Conservation (phyloP, 2,329 filamentous ascomycete genomes). For the Ascochyta fabae region DNA sequence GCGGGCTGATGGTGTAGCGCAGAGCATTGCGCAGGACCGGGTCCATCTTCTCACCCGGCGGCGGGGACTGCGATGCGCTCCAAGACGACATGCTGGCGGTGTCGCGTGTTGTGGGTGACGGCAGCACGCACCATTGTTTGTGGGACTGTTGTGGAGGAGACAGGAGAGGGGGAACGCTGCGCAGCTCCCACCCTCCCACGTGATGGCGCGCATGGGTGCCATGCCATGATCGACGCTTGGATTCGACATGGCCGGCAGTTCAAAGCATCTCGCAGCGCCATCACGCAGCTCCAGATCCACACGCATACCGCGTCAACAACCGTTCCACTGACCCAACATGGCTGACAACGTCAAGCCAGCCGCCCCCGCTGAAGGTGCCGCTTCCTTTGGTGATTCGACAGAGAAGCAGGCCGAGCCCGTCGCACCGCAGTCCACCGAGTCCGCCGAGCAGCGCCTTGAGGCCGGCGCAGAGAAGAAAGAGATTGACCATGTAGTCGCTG, state of each 20-base stretch:
- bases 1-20: conserved; percentile 80
- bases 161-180: conserved; percentile 18
- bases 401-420: conserved; percentile 27
- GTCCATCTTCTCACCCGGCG: conserved; percentile 56
- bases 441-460: conserved; percentile 20
- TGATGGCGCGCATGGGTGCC: conserved; percentile 9
- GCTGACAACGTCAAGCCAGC: conserved; percentile 13
- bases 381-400: conserved; percentile 9
- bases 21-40: conserved; percentile 84
- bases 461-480: conserved; percentile 21
- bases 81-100: conserved; percentile 44
- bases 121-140: conserved; percentile 25
- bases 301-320: not conserved
- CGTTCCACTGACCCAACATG: conserved; percentile 1
- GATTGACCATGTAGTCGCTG: conserved; percentile 25
- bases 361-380: conserved; percentile 23
- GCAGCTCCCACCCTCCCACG: not conserved
- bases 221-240: conserved; percentile 5
- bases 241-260: not conserved
- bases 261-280: not conserved
- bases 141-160: conserved; percentile 17
- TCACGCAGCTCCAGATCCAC: not conserved
- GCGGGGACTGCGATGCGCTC: conserved; percentile 34
- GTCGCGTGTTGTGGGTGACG: conserved; percentile 14
- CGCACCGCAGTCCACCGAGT: conserved; percentile 15